Percentiles rank a stretch among this genome's conserved stretches.
Conservation (phyloP, 148 eudicot genomes). For the Gaultheria prostrata region DNA sequence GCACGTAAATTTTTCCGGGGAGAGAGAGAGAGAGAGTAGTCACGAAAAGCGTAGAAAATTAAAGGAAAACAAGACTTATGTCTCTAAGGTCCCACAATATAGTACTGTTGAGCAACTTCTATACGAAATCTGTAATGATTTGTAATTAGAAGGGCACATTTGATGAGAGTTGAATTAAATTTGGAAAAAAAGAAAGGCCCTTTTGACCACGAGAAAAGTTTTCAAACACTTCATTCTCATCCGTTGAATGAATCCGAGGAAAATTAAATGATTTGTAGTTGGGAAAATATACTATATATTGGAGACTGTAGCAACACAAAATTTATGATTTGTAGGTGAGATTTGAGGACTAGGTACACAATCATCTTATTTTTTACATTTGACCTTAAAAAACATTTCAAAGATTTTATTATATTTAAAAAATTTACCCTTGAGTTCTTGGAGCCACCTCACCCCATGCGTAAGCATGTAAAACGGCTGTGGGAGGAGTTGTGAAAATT, state of each 20-base stretch:
- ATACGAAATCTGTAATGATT: conserved; percentile 17
- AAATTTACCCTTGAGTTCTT: no score
- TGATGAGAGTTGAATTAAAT: conserved; percentile 14
- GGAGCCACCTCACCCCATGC: no score
- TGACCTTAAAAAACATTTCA: no score
- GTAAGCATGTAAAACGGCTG: no score
- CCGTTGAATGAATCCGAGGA: not conserved
- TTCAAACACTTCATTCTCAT: conserved; percentile 8
- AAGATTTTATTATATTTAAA: no score
- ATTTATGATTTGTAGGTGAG: no score
- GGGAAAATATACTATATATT: not conserved
- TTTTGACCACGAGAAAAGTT: not conserved
- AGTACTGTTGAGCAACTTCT: not conserved
- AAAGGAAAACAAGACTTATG: not conserved
- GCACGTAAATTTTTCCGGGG: not conserved
- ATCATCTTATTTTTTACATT: no score
- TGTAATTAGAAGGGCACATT: conserved; percentile 7
- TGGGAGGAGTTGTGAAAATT: no score
- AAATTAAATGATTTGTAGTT: not conserved
- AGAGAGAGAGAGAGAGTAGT: not conserved
- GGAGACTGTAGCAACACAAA: no score
- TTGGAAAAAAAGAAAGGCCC: conserved; percentile 3
- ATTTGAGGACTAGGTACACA: no score
- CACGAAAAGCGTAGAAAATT: conserved; percentile 2
- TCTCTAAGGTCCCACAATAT: not conserved